These are phyloP conservation scores for Boletus pseudo-olivaceus DNA, from an alignment of 768 basidiomycete species.

Conservation along the genomic window DNA sequence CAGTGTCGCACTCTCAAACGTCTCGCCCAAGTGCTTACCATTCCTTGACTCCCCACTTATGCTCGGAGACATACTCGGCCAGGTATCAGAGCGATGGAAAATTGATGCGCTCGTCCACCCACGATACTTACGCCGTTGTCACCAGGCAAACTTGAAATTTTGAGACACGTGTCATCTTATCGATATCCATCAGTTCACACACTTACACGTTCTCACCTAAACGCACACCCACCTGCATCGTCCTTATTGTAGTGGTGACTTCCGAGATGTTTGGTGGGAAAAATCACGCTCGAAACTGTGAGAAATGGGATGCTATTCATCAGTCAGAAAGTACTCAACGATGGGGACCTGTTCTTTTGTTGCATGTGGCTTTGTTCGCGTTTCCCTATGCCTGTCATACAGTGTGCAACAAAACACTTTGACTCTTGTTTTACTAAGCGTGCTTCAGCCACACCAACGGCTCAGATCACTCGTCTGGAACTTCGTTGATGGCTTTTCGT, in stretches of 20 bases:
- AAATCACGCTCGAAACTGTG: neutral
- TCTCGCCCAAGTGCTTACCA: neutral
- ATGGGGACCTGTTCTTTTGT: too few species aligned
- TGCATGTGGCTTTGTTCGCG: too few species aligned
- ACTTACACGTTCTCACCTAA: neutral
- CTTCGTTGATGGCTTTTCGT: too few species aligned
- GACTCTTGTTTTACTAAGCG: too few species aligned
- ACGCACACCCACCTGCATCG: neutral
- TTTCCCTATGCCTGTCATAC: too few species aligned
- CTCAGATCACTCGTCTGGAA: too few species aligned
- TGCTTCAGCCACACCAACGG: too few species aligned
- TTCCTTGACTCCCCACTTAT: neutral
- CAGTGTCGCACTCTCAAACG: neutral
- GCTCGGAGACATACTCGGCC: neutral
- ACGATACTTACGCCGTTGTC: neutral
- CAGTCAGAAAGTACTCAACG: too few species aligned
- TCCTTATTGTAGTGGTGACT: neutral
- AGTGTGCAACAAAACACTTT: too few species aligned
- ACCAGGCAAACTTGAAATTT: neutral
- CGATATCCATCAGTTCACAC: neutral
- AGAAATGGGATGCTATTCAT: neutral
- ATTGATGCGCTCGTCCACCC: neutral
- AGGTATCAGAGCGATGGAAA: neutral
- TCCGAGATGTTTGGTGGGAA: neutral
- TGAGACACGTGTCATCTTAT: neutral